Evolutionary conservation across 257 asterid genomes (phyloP).

Genomic region (Cinchona pubescens): DNA sequence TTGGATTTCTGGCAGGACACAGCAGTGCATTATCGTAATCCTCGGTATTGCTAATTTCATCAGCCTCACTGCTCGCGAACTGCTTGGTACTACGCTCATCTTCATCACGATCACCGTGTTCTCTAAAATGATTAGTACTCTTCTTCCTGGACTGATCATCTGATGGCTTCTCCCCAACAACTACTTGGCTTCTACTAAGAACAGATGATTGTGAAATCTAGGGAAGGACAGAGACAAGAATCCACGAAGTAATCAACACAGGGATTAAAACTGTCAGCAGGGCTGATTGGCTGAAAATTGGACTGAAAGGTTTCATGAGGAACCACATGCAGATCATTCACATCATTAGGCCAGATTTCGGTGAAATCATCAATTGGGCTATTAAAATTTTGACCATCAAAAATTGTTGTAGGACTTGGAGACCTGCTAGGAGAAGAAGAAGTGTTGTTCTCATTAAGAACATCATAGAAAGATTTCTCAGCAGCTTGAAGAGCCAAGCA

Average conservation of each 20-base stretch:
- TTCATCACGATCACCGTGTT: background rate
- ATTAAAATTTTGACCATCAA: background rate
- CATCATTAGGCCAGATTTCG: background rate
- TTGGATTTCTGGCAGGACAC: conserved; percentile 21
- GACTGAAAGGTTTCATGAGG: background rate
- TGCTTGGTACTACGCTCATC: conserved; percentile 16
- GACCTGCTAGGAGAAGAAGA: background rate
- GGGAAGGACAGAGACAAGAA: conserved; percentile 1
- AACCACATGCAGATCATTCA: background rate
- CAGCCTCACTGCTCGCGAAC: too few relatives aligned
- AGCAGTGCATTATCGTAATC: conserved; percentile 28
- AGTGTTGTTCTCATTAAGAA: conserved; percentile 25
- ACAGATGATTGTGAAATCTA: background rate
- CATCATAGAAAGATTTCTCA: conserved; percentile 60
- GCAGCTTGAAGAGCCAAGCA: conserved; percentile 64
- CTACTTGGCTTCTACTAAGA: background rate
- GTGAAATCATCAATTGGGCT: conserved; percentile 7
- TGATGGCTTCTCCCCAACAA: background rate
- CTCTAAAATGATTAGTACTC: conserved; percentile 9
- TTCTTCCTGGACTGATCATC: background rate
- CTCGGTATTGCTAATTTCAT: background rate
- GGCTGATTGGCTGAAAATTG: background rate
- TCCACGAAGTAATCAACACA: background rate
- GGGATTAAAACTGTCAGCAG: background rate
- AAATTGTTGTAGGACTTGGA: background rate